Evolutionary conservation across 768 basidiomycete species (phyloP), one percentile per base, ranked within the genome.

Genomic region (Amanita exitialis): DNA sequence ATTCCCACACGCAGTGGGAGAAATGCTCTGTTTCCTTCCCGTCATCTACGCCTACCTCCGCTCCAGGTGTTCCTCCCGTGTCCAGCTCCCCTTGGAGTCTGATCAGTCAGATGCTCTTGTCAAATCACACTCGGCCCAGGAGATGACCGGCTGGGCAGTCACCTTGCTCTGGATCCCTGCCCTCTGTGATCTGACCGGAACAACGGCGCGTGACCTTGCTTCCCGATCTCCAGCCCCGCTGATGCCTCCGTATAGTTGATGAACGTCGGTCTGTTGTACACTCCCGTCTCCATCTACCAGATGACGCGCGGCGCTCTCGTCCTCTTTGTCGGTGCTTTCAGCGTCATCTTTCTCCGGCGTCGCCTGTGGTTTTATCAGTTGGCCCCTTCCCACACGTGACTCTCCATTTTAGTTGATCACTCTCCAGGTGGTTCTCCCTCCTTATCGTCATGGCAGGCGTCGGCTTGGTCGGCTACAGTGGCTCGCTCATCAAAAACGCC

Each of bases 281-380:
- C 93, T 1, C 95, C 95, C 25, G 96, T 99, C 49, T 93, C 90
- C 38, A 91, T 97, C 59, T 98, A 90, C 72, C 95, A 96, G 67
- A 95, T 96, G 93, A 90, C 84, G 54, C 82, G 87, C 53, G 93
- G 94, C 46, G 86, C 91, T 38, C 81, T 96, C 52, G 91, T 96
- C 44, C 77, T 95, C 49, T 98, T 93, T 67, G 95, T 98, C 53
- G 95, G 92, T 42, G 62, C 89, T 50, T 79, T 98, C 58, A 89
- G 86, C 46, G 93, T 98, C 60, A 64, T 93, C 51, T 98, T 98
- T 75, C 81, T 99, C 53, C 78, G 76, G 45, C 82, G 94, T 57
- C 78, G 76, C 54, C 79, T 95, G 41, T 90, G 82, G 80, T 72
- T 89, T 49, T 94, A 94, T 65, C 93, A 96, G 85, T 90, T 62